phyloP scores from a whole-genome alignment of 2,329 filamentous ascomycete genomes.

The Orbilia blumenaviensis region DNA sequence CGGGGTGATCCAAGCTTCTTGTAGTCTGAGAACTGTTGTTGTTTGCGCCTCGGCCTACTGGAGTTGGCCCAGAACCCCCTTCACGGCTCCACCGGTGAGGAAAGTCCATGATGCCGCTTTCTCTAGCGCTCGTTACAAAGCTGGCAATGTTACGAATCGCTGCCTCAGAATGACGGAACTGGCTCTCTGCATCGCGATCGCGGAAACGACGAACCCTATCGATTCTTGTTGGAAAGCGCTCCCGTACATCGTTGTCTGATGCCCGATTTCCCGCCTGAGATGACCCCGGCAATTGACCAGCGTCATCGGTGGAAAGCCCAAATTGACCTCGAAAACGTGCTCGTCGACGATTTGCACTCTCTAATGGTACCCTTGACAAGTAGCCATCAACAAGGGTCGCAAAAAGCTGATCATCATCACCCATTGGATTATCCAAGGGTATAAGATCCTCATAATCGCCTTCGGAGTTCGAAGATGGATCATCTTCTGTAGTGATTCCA shows the following conservation, averaged over 20 bases:
- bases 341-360: slow-evolving; percentile 15
- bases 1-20: slow-evolving; percentile 43
- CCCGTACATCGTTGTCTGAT: slow-evolving; percentile 8
- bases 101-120: slow-evolving; percentile 35
- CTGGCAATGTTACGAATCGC: slow-evolving; percentile 43
- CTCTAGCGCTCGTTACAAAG: slow-evolving; percentile 26
- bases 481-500: slow-evolving; percentile 27
- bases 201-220: slow-evolving; percentile 35
- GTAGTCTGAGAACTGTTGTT: slow-evolving; percentile 5
- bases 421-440: slow-evolving; percentile 14
- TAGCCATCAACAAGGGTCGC: slow-evolving; percentile 29
- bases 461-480: slow-evolving; percentile 44
- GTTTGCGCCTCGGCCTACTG: background rate
- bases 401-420: slow-evolving; percentile 35
- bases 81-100: slow-evolving; percentile 34
- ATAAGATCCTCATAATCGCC: slow-evolving; percentile 46
- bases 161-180: slow-evolving; percentile 35
- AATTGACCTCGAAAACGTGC: slow-evolving; percentile 30
- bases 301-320: slow-evolving; percentile 7
- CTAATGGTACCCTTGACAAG: slow-evolving; percentile 14
- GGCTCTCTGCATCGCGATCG: slow-evolving; percentile 26
- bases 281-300: background rate
- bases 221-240: slow-evolving; percentile 18
- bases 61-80: background rate
- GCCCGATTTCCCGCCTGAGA: background rate